These are phyloP conservation scores for Volvox reticuliferus DNA, from an alignment of 139 green algal genomes.

Conservation along the genomic window DNA sequence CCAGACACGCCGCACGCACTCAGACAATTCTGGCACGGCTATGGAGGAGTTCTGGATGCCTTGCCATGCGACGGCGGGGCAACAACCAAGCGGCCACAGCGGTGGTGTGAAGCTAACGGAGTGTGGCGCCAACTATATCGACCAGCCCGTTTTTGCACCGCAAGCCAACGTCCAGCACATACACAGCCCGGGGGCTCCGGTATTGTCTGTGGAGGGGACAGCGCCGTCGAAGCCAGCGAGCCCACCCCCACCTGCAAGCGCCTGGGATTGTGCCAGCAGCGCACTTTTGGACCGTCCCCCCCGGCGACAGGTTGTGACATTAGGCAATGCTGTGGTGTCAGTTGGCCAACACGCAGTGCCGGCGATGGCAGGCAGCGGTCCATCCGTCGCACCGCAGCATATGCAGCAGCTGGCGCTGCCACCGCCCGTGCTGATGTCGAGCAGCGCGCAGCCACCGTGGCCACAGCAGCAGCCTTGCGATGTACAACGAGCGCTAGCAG, in stretches of 20 bases:
- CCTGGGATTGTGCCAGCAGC: slow-evolving; percentile 4
- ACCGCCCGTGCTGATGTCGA: no score
- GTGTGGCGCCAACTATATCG: no score
- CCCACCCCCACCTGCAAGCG: background rate
- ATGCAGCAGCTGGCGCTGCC: no score
- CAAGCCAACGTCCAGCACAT: background rate
- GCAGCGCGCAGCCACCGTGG: background rate
- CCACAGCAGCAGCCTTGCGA: slow-evolving; percentile 20
- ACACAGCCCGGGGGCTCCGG: background rate
- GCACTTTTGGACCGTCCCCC: background rate
- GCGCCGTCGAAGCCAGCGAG: slow-evolving; percentile 3
- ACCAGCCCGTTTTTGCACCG: no score
- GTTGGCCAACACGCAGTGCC: background rate
- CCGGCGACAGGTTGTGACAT: background rate
- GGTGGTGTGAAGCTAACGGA: no score
- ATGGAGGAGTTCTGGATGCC: no score
- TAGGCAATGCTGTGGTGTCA: background rate
- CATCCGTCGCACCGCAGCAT: background rate
- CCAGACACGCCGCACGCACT: background rate
- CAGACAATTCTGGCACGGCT: background rate
- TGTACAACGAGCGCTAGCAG: background rate
- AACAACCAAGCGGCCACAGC: no score
- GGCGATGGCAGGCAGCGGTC: background rate
- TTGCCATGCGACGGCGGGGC: no score
- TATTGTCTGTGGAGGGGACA: background rate